Percentiles rank a stretch among this genome's conserved stretches.
Conservation (phyloP, 2,329 filamentous ascomycete species). For the Ophiostoma ulmi region DNA sequence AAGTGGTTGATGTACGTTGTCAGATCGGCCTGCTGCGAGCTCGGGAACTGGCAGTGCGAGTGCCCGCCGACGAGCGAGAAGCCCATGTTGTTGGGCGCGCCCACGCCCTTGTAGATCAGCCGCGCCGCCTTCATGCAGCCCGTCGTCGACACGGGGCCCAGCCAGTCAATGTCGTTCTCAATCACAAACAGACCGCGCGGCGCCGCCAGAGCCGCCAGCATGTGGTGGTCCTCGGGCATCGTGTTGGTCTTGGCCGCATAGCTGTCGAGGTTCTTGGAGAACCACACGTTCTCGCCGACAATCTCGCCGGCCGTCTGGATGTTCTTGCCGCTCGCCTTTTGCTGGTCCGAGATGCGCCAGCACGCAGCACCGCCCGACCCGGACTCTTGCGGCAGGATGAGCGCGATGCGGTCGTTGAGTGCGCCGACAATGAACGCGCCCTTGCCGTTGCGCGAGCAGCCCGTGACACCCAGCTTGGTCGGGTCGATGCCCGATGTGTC, state of each 20-base stretch:
- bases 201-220: conserved; percentile 52
- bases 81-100: conserved; percentile 51
- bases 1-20: conserved; percentile 53
- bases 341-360: background rate
- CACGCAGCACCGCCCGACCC: conserved; percentile 38
- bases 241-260: conserved; percentile 44
- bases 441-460: conserved; percentile 61
- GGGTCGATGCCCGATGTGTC: conserved; percentile 45
- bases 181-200: conserved; percentile 52
- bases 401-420: conserved; percentile 52
- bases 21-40: conserved; percentile 47
- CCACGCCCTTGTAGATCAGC: conserved; percentile 50
- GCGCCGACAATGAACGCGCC: conserved; percentile 58
- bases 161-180: conserved; percentile 57
- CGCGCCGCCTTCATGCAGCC: conserved; percentile 53
- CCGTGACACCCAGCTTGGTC: conserved; percentile 51
- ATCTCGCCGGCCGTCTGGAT: conserved; percentile 50
- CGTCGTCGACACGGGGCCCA: conserved; percentile 52
- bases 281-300: conserved; percentile 56
- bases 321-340: conserved; percentile 49
- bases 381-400: conserved; percentile 59
- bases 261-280: conserved; percentile 50
- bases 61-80: conserved; percentile 52
- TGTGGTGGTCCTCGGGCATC: conserved; percentile 54
- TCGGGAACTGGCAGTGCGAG: conserved; percentile 53